A percentile compares a stretch with the other conserved stretches of the same genome.
Evolutionary conservation across 176 grass and related monocot genomes (phyloP).

Genomic region (Calamus simplicifolius): DNA sequence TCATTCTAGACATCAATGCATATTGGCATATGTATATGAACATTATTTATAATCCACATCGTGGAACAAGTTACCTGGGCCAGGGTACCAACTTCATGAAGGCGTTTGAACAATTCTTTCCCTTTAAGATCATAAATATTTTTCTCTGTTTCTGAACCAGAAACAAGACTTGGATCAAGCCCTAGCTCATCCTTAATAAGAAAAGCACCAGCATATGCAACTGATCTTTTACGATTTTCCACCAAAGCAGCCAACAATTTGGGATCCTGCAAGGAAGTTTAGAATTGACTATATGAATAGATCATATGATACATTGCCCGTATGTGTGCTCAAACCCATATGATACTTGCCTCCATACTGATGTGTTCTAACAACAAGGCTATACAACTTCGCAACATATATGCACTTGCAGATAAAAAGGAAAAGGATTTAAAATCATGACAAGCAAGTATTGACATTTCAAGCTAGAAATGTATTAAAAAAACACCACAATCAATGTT

Average conservation of each 20-base stretch:
- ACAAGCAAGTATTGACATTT: too few relatives aligned
- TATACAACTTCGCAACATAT: too few relatives aligned
- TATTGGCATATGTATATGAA: conserved; percentile 12
- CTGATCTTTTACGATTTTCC: conserved; percentile 79
- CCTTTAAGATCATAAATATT: conserved; percentile 92
- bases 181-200: conserved; percentile 84
- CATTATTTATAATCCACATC: neutral
- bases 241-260: conserved; percentile 69
- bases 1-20: conserved; percentile 1
- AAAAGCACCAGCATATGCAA: conserved; percentile 81
- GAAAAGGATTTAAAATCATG: too few relatives aligned
- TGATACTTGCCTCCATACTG: too few relatives aligned
- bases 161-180: conserved; percentile 48
- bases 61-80: conserved; percentile 37
- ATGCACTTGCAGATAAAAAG: too few relatives aligned
- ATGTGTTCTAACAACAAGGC: too few relatives aligned
- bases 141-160: conserved; percentile 67
- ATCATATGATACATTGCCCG: conserved; percentile 5
- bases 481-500: too few relatives aligned
- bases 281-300: neutral
- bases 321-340: too few relatives aligned
- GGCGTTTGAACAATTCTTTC: conserved; percentile 78
- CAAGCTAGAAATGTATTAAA: too few relatives aligned
- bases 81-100: conserved; percentile 92
- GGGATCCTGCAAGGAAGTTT: conserved; percentile 42